Evolutionary conservation across 768 basidiomycete species (phyloP).

Genomic region (Lactarius trivialis): DNA sequence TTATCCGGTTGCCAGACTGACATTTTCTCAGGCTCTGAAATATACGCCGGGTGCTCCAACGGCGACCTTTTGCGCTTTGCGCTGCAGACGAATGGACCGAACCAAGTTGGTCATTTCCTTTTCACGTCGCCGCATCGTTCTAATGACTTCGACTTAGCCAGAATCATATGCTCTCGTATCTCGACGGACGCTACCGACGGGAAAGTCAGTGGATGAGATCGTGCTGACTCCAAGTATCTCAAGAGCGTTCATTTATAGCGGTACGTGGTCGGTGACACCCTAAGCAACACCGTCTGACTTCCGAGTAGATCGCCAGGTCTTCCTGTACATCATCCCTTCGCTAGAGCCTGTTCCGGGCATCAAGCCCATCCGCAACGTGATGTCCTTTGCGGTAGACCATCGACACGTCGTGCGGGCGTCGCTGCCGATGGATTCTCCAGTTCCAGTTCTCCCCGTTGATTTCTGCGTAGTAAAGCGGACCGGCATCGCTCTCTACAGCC

Average conservation of each 20-base stretch:
- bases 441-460: conserved; percentile 48
- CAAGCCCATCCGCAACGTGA: conserved; percentile 74
- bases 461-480: conserved; percentile 68
- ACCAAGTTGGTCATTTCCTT: conserved; percentile 29
- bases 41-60: conserved; percentile 82
- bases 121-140: neutral
- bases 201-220: conserved; percentile 74
- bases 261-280: conserved; percentile 35
- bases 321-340: conserved; percentile 75
- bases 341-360: conserved; percentile 66
- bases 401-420: conserved; percentile 51
- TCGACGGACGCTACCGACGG: conserved; percentile 53
- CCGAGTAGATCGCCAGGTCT: conserved; percentile 50
- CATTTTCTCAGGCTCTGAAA: conserved; percentile 55
- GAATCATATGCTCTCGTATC: conserved; percentile 26
- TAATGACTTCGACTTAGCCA: conserved; percentile 15
- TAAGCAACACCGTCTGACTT: conserved; percentile 7
- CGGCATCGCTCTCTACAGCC: conserved; percentile 53
- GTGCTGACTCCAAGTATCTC: conserved; percentile 70
- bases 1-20: conserved; percentile 1
- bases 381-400: conserved; percentile 79
- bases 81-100: conserved; percentile 51
- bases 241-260: conserved; percentile 68
- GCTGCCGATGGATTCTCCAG: conserved; percentile 34
- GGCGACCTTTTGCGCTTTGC: conserved; percentile 79